Percentiles rank a stretch among this genome's conserved stretches.
These are phyloP conservation scores for Ananas comosus DNA, from an alignment of 176 grass and related monocot genomes.

Conservation along the genomic window DNA sequence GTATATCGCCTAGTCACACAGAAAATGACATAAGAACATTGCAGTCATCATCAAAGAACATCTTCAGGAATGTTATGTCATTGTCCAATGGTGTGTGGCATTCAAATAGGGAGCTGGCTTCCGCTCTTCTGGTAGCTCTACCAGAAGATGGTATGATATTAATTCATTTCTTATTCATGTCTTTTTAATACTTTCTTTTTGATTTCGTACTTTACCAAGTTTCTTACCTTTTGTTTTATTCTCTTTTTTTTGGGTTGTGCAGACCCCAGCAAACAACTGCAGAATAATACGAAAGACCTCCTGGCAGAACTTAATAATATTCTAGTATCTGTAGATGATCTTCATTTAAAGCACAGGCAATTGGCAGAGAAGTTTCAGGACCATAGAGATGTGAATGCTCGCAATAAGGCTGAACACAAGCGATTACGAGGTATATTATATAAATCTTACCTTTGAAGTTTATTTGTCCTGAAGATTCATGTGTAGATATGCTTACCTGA, in stretches of 20 bases:
- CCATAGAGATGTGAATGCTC: slow-evolving; percentile 37
- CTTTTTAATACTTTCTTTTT: not conserved
- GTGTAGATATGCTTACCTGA: not conserved
- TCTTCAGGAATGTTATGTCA: slow-evolving; percentile 38
- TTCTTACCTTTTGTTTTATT: slow-evolving; percentile 25
- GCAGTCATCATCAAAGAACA: slow-evolving; percentile 27
- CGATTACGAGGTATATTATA: slow-evolving; percentile 55
- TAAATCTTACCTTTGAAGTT: slow-evolving; percentile 3
- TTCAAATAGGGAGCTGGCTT: slow-evolving; percentile 29
- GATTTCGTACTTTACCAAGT: not conserved
- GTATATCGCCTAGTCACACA: slow-evolving; percentile 27
- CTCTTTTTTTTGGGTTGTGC: slow-evolving; percentile 8
- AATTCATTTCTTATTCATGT: slow-evolving; percentile 19
- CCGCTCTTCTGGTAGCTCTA: slow-evolving; percentile 24
- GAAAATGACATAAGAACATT: slow-evolving; percentile 25
- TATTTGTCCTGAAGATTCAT: not conserved
- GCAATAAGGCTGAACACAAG: slow-evolving; percentile 61
- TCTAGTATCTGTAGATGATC: slow-evolving; percentile 37
- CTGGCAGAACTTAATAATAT: slow-evolving; percentile 40
- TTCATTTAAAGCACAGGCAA: slow-evolving; percentile 70
- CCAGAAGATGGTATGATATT: slow-evolving; percentile 45
- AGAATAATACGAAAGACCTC: slow-evolving; percentile 22
- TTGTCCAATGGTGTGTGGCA: slow-evolving; percentile 39
- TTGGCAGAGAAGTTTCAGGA: slow-evolving; percentile 42
- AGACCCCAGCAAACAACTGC: slow-evolving; percentile 36